Evolutionary conservation across 1,139 yeast species (phyloP), one percentile per base, ranked within the genome.

Genomic region (Pichia norvegensis): DNA sequence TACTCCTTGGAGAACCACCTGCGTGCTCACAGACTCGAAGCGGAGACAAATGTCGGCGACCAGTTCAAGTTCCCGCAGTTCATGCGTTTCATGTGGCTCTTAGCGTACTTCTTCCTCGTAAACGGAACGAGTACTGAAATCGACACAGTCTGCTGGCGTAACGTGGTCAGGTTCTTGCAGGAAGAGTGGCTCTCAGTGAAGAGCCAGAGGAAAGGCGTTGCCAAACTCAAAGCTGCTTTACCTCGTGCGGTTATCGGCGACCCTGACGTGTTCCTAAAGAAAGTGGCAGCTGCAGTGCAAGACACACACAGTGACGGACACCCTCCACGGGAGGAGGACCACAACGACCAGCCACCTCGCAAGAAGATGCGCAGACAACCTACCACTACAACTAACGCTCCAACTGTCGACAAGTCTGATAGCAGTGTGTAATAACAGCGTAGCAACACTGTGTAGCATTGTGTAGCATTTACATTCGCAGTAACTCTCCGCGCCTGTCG

Each of bases 21-120:
- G 36, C 68, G 68, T 43, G 73, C 86, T 8, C 75, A 76, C 43
- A 67, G 72, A 5, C 70, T 88, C 35, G 97, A 88, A 58, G 68
- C 70, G 43, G 63, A 63, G 6, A 85, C 95, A 0, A 74, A 75
- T 49, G 96, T 88, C 1, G 90, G 92, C 0, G 71, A 78, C 46
- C 79, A 78, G 55, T 88, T 81, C 64, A 70, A 86, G 41, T 88
- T 85, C 58, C 97, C 97, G 0, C 73, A 74, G 63, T 86, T 87
- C 58, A 75, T 80, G 49, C 75, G 71, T 50, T 81, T 85, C 4
- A 63, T 86, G 60, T 84, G 94, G 90, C 67, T 78, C 23, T 67
- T 83, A 5, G 74, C 76, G 13, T 70, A 69, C 66, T 73, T 69
- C 53, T 69, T 71, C 46, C 65, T 68, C 35, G 9, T 19, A 4